Evolutionary conservation across 306 rosid genomes (phyloP), one percentile per base, ranked within the genome.

Genomic region (Boehmeria nivea): DNA sequence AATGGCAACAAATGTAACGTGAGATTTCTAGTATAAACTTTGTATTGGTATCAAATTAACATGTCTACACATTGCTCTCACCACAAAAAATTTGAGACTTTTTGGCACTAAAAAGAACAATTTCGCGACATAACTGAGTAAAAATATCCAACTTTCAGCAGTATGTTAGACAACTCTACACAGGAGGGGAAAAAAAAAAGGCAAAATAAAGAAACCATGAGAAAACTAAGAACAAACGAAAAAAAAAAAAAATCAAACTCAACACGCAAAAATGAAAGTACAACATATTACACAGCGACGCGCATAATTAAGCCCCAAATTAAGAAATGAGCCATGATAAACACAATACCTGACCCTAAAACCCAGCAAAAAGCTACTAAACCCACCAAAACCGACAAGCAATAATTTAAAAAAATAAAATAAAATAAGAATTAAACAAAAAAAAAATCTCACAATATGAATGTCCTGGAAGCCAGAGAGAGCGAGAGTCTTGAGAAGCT

Each of bases 381-480:
- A 16, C 44, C n/a, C 27, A 54, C 12, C 25, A 15, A 57, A 66
- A 43, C 15, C 21, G 5, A 33, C 10, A 13, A 19, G 45, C 45
- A 40, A 15, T 4, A 73, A 53, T 48, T 12, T 7, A 2, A 2
- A 2, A 6, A 40, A 33, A 36, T 34, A 1, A 62, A 61, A 33
- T 45, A 81, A 73, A 71, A 49, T 48, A 26, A 60, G 12, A 19
- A 8, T 16, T 12, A 2, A 4, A 2, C 12, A 27, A 23, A 26
- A 36, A 1, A 60, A 64, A 33, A 19, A 33, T 70, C 85, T 72
- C 47, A 93, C 99, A 60, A 93, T 93, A 78, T 88, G 99, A 65
- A 93, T 88, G 60, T 87, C 99, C 53, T 72, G 76, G 77, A 93
- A 93, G 24, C 94, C 99, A 4, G 99, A 85, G 76, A 93, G 99